Conservation (phyloP, 139 green algal species). For the Astrephomene gubernaculifera region DNA sequence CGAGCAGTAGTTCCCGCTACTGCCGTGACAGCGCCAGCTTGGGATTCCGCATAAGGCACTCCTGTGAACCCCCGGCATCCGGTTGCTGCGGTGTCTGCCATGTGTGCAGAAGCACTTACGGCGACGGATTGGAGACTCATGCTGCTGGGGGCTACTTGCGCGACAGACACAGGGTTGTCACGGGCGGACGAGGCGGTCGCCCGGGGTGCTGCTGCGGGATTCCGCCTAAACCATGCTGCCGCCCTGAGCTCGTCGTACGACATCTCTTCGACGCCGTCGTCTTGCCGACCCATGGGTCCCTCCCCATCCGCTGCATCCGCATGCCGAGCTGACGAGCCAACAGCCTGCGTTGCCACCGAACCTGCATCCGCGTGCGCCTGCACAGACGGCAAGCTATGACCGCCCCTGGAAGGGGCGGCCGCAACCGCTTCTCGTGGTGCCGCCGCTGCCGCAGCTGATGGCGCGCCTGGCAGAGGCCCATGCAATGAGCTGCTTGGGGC, state of each 20-base stretch:
- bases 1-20: no score
- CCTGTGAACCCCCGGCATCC: no score
- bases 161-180: no score
- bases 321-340: neutral
- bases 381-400: neutral
- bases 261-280: constrained; percentile 57
- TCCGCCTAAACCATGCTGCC: constrained; percentile 45
- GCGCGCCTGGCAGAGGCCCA: neutral
- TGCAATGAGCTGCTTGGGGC: neutral
- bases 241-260: constrained; percentile 83
- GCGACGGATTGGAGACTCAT: no score
- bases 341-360: neutral
- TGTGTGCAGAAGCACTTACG: no score
- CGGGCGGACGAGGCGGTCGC: no score
- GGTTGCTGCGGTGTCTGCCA: no score
- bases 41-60: no score
- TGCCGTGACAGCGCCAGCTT: no score
- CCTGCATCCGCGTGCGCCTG: neutral
- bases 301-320: neutral
- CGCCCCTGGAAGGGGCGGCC: neutral
- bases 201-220: no score
- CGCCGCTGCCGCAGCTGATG: no score
- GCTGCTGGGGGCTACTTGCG: no score
- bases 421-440: neutral
- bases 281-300: neutral